Base-by-base conservation (phyloP, 2,329 filamentous ascomycete genomes). In the Fusarium dimerum region DNA sequence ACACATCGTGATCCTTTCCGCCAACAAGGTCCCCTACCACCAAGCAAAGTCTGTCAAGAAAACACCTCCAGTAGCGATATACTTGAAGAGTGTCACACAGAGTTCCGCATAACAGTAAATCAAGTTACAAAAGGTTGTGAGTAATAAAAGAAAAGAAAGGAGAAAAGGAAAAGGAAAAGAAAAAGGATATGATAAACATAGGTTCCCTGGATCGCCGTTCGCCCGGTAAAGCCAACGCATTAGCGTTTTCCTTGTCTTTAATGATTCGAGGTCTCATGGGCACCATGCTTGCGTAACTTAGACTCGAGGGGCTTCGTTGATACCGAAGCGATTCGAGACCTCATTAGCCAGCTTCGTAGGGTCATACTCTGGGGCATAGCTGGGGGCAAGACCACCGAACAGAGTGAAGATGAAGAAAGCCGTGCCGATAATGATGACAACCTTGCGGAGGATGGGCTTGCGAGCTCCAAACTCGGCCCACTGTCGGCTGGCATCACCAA, bases 391-490 rank as follows among this genome's bases (percentile, higher is more conserved):
- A 40, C 84, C 83, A 55, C 83, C 84, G 51, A 95, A 82, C 17
- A 95, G 72, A 60, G 90, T 71, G 72, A 94, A 86, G 62, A 93
- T 73, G 47, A 82, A 74, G 58, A 89, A 72, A 52, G 90, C 70
- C 17, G 82, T 79, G 26, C 81, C 73, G 47, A 78, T 82, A 55
- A 93, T 83, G 62, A 94, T 78, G 57, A 90, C 77, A 47, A 92
- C 72, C 77, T 93, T 92, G 76, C 92, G 89, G 66, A 89, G 78
- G 43, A 86, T 82, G 12, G 92, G 92, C 68, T 87, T 88, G 60
- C 80, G 81, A 64, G 84, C 84, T 52, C 92, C 92, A 63, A 94
- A 92, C 67, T 96, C 92, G 47, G 88, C 87, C 92, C 92, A 96
- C 55, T 86, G 83, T 69, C 91, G 88, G 68, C 81, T 80, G 49